Percentiles rank a stretch among this genome's conserved stretches.
Evolutionary conservation across 352 stramenopile genomes (phyloP).

Genomic region (Pythium myriotylum): DNA sequence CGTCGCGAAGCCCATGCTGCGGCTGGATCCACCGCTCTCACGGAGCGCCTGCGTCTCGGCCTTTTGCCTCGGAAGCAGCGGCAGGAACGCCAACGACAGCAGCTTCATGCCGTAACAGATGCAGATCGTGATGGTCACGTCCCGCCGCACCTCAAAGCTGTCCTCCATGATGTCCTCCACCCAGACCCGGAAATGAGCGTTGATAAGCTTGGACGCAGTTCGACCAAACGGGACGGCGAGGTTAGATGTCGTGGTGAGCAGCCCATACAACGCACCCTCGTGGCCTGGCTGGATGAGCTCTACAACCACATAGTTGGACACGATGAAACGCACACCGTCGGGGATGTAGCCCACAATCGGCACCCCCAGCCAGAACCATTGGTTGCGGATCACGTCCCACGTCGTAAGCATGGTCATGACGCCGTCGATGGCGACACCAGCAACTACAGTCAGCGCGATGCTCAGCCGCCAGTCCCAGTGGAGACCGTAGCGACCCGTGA

Average conservation of each 20-base stretch:
- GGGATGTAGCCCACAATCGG: constrained; percentile 24
- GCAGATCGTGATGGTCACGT: constrained; percentile 27
- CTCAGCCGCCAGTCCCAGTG: constrained; percentile 31
- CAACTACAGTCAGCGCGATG: constrained; percentile 17
- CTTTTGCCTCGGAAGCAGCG: constrained; percentile 33
- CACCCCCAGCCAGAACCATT: constrained; percentile 28
- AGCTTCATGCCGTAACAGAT: constrained; percentile 32
- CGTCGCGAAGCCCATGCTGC: constrained; percentile 9
- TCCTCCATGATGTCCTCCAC: constrained; percentile 33
- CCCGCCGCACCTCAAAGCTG: constrained; percentile 18
- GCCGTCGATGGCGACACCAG: constrained; percentile 23
- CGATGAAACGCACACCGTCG: constrained; percentile 28
- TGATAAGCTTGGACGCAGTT: constrained; percentile 27
- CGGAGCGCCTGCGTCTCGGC: constrained; percentile 23
- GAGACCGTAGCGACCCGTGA: constrained; percentile 26
- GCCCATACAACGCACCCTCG: constrained; percentile 27
- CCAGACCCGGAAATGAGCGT: constrained; percentile 21
- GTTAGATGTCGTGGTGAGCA: constrained; percentile 36
- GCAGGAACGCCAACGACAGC: constrained; percentile 9
- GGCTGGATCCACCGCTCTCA: constrained; percentile 5
- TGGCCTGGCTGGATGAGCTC: constrained; percentile 25
- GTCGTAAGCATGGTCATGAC: constrained; percentile 31
- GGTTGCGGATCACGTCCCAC: constrained; percentile 29
- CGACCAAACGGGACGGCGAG: constrained; percentile 16
- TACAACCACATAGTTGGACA: constrained; percentile 27